These are phyloP conservation scores for Amauroascus verrucosus DNA, from an alignment of 2,329 filamentous ascomycete genomes.

Conservation along the genomic window DNA sequence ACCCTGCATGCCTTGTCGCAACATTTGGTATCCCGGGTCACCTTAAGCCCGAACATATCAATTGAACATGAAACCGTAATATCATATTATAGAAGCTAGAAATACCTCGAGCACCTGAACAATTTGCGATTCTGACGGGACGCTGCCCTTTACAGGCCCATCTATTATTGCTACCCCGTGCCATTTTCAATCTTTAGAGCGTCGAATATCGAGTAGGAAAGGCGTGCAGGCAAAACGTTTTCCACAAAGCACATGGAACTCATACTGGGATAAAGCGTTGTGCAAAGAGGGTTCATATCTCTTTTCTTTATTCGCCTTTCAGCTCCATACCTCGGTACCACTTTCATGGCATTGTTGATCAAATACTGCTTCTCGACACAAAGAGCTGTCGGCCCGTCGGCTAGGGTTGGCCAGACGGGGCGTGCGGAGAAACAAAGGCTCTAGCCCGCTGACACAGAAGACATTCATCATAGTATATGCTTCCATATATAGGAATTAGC, in stretches of 20 bases:
- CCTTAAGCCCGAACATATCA: slow-evolving; percentile 14
- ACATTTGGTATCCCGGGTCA: slow-evolving; percentile 31
- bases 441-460: neutral
- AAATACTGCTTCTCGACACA: neutral
- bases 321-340: neutral
- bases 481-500: too few relatives aligned
- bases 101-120: slow-evolving; percentile 20
- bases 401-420: neutral
- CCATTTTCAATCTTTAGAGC: neutral
- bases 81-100: neutral
- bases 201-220: too few relatives aligned
- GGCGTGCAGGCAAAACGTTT: neutral
- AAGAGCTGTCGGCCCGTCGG: neutral
- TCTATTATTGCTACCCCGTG: neutral
- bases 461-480: neutral
- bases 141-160: slow-evolving; percentile 13
- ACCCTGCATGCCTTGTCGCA: slow-evolving; percentile 28
- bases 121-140: slow-evolving; percentile 23
- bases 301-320: neutral
- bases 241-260: neutral
- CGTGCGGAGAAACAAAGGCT: slow-evolving; percentile 3
- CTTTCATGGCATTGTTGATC: neutral
- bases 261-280: neutral
- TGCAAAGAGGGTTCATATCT: neutral
- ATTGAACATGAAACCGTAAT: neutral